Base-by-base conservation (phyloP, 257 asterid genomes). In the Orobanche coerulescens region DNA sequence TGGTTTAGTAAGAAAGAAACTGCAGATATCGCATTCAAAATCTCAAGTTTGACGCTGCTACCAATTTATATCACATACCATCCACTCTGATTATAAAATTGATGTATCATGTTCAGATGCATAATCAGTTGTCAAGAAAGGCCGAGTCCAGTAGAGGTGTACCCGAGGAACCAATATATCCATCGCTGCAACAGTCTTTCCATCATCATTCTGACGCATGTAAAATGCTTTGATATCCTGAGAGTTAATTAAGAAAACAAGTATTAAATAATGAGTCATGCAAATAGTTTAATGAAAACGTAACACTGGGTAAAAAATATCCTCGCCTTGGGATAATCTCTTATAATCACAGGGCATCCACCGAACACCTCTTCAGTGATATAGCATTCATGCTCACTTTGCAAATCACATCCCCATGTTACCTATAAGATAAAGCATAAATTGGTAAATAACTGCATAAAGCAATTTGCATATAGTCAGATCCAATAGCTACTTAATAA, bases 101-200 rank as follows among this genome's bases (percentile, higher is more conserved):
- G n/a, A n/a, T n/a, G n/a, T n/a, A n/a, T n/a, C n/a, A 37, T 12
- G 4, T 37, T 37, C 14, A 12, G 1, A 12, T 37, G 0, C 44
- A 9, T 12, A 37, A 37, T 37, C 13, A 40, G 14, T 19, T 9
- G 53, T 1, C n/a, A 37, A 48, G 67, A 56, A 61, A 6, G 2
- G 15, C 33, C 11, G 28, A 9, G 30, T 63, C 48, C 49, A 33
- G 20, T 6, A 49, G 53, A 51, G 23, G 64, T 40, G 43, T 89
- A 93, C 98, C 96, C 87, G 92, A 66, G 99, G 99, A 81, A 93
- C 99, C 84, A 93, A 73, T 97, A 89, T 77, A 79, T 93, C 99
- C 99, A 93, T 93, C 69, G 99, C 99, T 58, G 99, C 97, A 15
- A 93, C 99, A 13, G 99, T 93, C 81, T 79, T 87, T 62, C 90